Evolutionary conservation across 108 stramenopile genomes (phyloP), one percentile per base, ranked within the genome.

Genomic region (Cyclostephanos tholiformis): DNA sequence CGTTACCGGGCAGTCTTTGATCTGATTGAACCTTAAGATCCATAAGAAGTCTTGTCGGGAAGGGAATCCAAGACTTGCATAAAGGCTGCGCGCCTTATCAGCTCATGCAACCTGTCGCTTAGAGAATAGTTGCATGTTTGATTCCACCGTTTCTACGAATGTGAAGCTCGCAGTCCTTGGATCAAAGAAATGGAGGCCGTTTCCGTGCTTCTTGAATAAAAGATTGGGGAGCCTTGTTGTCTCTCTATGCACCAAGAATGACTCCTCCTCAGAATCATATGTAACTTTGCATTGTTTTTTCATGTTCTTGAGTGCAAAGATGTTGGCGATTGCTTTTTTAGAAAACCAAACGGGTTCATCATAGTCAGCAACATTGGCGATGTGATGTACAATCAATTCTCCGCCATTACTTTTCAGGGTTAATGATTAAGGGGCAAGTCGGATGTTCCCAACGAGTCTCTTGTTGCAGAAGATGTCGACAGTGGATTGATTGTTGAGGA

Each of bases 281-380:
- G 64, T 46, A 11, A 65, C 41, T 4, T 48, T 22, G 22, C 46
- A 65, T 20, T 48, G 2, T 8, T 6, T 14, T 13, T 39, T 65
- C 19, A 65, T 20, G 11, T 22, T 39, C n/a, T 14, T 22, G 6
- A 65, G 11, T 7, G 64, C 44, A 2, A 65, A 22, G 46, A 65
- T 65, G 25, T 65, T 65, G 9, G 39, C 46, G 11, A 65, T 65
- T 2, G n/a, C n/a, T n/a, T n/a, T n/a, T n/a, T n/a, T n/a, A n/a
- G n/a, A n/a, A n/a, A n/a, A n/a, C n/a, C n/a, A n/a, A n/a, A n/a
- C n/a, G n/a, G n/a, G n/a, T n/a, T n/a, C n/a, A n/a, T n/a, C n/a
- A n/a, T n/a, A n/a, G n/a, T n/a, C n/a, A n/a, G n/a, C n/a, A n/a
- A n/a, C n/a, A n/a, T n/a, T n/a, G n/a, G n/a, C n/a, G n/a, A n/a